Percentiles rank a stretch among this genome's conserved stretches.
These are phyloP conservation scores for Melocanna baccifera DNA, from an alignment of 176 grass and related monocot genomes.

Conservation along the genomic window DNA sequence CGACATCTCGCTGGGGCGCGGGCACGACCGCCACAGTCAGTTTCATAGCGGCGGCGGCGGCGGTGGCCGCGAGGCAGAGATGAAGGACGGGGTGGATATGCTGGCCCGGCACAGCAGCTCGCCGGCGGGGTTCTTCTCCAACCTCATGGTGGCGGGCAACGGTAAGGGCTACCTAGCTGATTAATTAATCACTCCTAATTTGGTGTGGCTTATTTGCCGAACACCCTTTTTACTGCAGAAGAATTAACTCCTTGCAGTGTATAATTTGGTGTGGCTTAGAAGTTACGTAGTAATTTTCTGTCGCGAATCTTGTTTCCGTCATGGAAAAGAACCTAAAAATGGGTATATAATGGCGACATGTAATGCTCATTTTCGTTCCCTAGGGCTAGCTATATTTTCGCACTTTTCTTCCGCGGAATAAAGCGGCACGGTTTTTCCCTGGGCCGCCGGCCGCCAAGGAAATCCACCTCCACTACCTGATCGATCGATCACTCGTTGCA, in stretches of 20 bases:
- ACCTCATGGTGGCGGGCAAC: constrained; percentile 48
- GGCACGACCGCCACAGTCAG: background rate
- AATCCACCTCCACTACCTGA: background rate
- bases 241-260: background rate
- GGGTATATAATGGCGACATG: background rate
- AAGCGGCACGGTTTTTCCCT: background rate
- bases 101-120: constrained; percentile 74
- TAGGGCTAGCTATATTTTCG: background rate
- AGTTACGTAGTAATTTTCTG: background rate
- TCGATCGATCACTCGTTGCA: background rate
- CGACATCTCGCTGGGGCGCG: constrained; percentile 40
- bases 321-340: background rate
- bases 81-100: constrained; percentile 41
- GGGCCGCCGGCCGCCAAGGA: background rate
- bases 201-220: background rate
- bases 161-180: constrained; percentile 24
- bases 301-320: background rate
- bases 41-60: background rate
- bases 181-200: background rate
- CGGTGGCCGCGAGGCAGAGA: background rate
- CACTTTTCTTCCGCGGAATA: constrained; percentile 9
- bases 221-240: background rate
- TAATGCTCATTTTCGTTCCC: background rate
- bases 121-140: constrained; percentile 81
- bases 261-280: background rate